Base-by-base conservation (phyloP, 78 protist species). In the Dictyostelium intermedium region DNA sequence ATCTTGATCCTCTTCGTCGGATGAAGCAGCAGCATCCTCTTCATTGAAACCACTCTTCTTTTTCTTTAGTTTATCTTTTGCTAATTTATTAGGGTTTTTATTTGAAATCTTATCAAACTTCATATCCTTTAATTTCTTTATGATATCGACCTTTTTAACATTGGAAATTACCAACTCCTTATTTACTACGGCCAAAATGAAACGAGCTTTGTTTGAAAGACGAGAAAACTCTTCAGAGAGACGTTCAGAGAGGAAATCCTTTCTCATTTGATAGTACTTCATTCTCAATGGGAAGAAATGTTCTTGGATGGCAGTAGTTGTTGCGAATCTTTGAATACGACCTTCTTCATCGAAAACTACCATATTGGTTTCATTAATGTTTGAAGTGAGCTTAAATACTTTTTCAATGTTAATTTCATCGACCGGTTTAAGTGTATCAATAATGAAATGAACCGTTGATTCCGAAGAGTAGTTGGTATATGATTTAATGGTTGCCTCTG, bases 211-310 rank as follows among this genome's bases (percentile, higher is more conserved):
- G 96, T 97, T 97, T 61, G 87, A 79, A 20, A 98, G 93, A 30
- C 79, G 53, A 10, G 72, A 47, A 32, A 61, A n/a, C 34, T 82
- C 74, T 41, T 66, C 82, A 76, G 47, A 2, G 7, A 76, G 61
- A 13, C 20, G 32, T 23, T 76, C 60, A 18, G 41, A 16, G 13
- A 35, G 35, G n/a, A 30, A 53, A 82, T 83, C 93, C 84, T 95
- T 97, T 85, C 99, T 97, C 92, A 83, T 80, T 74, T 76, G 93
- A 92, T 99, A 99, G 78, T 8, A 10, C 25, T 70, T 53, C 60
- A 96, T 74, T 13, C 99, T 95, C 30, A 97, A 35, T 1, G 0
- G 35, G 92, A 47, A 99, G 85, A 98, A 99, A 30, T 93, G 98
- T 20, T 83, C 32, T 30, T 97, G n/a, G 37, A 99, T 92, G n/a